Evolutionary conservation across 2,329 filamentous ascomycete genomes (phyloP).

Genomic region (Talaromyces sp.): DNA sequence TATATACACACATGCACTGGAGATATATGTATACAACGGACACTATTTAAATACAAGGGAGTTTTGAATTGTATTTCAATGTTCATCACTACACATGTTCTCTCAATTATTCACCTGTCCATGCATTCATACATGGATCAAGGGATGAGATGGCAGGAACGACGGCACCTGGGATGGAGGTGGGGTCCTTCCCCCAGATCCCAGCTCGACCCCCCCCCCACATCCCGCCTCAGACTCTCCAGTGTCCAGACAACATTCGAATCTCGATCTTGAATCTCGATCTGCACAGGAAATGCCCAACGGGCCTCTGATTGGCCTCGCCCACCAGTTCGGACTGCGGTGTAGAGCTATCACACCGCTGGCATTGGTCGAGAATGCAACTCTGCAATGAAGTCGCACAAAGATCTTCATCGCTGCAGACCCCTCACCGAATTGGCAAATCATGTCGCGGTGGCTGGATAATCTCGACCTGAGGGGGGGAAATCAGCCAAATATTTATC

Average conservation of each 20-base stretch:
- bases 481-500: not conserved
- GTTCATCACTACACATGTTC: no score
- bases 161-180: no score
- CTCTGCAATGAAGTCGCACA: not conserved
- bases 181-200: not conserved
- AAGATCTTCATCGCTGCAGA: not conserved
- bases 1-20: no score
- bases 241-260: no score
- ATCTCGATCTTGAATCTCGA: no score
- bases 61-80: no score
- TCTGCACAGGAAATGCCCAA: not conserved
- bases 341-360: not conserved
- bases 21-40: no score
- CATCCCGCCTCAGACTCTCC: slow-evolving; percentile 28
- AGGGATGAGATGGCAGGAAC: not conserved
- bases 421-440: not conserved
- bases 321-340: not conserved
- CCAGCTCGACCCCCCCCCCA: not conserved
- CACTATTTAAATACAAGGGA: no score
- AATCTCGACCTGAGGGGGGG: not conserved
- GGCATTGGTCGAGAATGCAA: not conserved
- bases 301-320: not conserved
- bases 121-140: no score
- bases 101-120: no score
- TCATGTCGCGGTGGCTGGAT: not conserved